Evolutionary conservation across 225 moss, liverwort and hornwort species (phyloP).

Genomic region (Thuidium tamariscinum): DNA sequence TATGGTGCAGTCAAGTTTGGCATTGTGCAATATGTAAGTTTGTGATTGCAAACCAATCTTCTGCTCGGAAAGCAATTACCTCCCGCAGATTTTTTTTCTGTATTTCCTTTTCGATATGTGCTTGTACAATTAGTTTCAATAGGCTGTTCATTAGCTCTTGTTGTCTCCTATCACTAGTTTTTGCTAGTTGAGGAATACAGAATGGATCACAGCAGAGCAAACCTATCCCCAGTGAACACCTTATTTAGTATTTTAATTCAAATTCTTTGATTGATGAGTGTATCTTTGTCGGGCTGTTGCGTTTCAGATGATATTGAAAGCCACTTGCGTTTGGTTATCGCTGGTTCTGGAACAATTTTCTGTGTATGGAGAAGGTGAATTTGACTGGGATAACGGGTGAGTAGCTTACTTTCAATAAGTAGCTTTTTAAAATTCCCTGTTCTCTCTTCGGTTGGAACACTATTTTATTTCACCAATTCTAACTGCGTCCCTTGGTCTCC

Average conservation of each 20-base stretch:
- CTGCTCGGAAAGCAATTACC: not conserved
- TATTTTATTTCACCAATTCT: not conserved
- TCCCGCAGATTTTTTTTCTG: not conserved
- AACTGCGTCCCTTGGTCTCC: not conserved
- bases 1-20: conserved; percentile 75
- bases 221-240: not conserved
- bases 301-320: conserved; percentile 82
- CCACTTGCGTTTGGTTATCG: conserved; percentile 66
- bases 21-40: conserved; percentile 91
- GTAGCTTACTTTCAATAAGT: not conserved
- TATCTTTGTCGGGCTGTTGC: not conserved
- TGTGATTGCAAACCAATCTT: not conserved
- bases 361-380: conserved; percentile 70
- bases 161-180: not conserved
- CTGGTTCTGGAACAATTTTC: conserved; percentile 53
- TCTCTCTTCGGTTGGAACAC: not conserved
- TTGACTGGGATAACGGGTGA: conserved; percentile 58
- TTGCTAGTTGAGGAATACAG: not conserved
- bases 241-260: not conserved
- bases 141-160: not conserved
- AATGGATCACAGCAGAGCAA: not conserved
- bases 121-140: not conserved
- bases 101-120: not conserved
- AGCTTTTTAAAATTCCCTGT: not conserved
- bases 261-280: not conserved